Conservation (phyloP, 2,329 filamentous ascomycete species). For the Lasiodiplodia gonubiensis region DNA sequence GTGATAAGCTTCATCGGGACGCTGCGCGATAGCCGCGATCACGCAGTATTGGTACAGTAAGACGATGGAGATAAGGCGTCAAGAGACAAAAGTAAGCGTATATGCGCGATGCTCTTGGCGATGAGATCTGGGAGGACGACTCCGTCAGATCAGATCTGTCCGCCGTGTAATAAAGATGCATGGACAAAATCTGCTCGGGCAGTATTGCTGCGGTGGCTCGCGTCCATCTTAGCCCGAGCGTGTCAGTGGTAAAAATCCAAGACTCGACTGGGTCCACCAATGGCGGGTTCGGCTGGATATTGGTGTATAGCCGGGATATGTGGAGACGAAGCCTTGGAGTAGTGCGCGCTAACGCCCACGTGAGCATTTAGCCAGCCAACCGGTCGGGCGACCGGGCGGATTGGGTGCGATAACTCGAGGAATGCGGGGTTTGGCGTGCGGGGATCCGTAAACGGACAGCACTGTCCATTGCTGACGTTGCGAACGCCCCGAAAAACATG, state of each 20-base stretch:
- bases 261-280: slow-evolving; percentile 1
- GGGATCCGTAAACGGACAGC: slow-evolving; percentile 2
- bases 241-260: neutral
- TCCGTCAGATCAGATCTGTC: neutral
- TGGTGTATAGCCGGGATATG: neutral
- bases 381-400: neutral
- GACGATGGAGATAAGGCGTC: neutral
- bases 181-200: neutral
- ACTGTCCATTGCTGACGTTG: neutral
- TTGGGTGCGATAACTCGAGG: neutral
- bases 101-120: neutral
- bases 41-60: neutral
- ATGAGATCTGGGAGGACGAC: neutral
- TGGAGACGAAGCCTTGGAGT: neutral
- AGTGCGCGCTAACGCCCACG: neutral
- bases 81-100: neutral
- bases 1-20: neutral
- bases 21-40: neutral
- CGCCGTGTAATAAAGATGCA: neutral
- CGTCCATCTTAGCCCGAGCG: neutral
- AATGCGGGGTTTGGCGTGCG: slow-evolving; percentile 15
- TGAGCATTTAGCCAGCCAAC: slow-evolving; percentile 10
- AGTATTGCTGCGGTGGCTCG: neutral
- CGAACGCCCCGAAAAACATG: neutral
- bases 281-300: neutral